Evolutionary conservation across 192 early-diverging fungal species (phyloP).

Genomic region (Funneliformis geosporum): DNA sequence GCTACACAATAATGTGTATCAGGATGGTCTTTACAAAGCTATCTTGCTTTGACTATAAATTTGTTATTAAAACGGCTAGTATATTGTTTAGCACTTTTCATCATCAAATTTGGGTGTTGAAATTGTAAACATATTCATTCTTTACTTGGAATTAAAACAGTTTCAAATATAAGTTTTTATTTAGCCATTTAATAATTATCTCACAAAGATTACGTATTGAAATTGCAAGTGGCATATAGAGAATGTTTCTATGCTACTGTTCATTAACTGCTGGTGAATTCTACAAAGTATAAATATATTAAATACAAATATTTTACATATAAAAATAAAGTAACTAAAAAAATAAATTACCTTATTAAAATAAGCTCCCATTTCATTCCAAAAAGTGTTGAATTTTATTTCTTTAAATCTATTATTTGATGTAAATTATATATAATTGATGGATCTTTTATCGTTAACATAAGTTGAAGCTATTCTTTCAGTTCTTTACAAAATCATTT

Average conservation of each 20-base stretch:
- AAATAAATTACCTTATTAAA: neutral
- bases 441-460: neutral
- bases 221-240: neutral
- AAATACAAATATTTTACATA: neutral
- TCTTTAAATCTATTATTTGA: conserved; percentile 1
- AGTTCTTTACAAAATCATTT: neutral
- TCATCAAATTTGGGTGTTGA: neutral
- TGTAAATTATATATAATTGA: neutral
- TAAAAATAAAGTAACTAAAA: neutral
- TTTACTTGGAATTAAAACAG: neutral
- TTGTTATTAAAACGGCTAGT: neutral
- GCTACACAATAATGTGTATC: neutral
- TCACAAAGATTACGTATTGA: neutral
- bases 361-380: neutral
- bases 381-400: neutral
- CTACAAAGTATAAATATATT: neutral
- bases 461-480: neutral
- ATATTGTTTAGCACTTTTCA: neutral
- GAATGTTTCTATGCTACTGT: neutral
- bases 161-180: neutral
- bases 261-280: conserved; percentile 1
- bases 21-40: neutral
- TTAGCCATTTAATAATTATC: neutral
- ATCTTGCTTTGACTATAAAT: neutral
- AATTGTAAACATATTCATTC: neutral